Evolutionary conservation across 805 yeast genomes (phyloP), one percentile per base, ranked within the genome.

Genomic region (Wickerhamomyces sydowiorum): DNA sequence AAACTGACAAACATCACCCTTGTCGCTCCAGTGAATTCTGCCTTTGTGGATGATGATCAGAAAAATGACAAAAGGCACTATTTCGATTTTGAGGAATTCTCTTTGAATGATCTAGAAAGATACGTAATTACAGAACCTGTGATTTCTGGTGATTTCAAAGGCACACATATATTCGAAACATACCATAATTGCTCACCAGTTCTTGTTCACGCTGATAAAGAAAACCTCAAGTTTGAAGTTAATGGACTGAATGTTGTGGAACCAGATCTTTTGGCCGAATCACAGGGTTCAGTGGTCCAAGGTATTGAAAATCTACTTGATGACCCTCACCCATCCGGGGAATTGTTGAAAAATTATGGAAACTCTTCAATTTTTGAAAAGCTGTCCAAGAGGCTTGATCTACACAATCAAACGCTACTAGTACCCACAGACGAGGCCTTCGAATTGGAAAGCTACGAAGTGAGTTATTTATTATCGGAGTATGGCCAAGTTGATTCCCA

Each of bases 11-110:
- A 85, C 56, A 75, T 82, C 43, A 86, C 96, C 0, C 61, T 87
- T n/a, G 57, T 84, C 32, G 95, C 95, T 1, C 95, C 96, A 0
- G 72, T 82, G 12, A 87, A 87, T 56, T 79, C 82, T 49, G 96
- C 96, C 1, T 86, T 84, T 59, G 67, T 65, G 5, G 54, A 56
- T 17, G 32, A 41, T 13, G 44, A 10, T 19, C 5, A 13, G 4
- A 31, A 31, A 10, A n/a, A 31, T 8, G 22, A 19, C 5, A 15
- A 10, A 10, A 7, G 19, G 22, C 4, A 7, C 8, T 9, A 29
- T 17, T 12, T 20, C 10, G 13, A 29, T 4, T 8, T 29, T 15
- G 32, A 29, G 13, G 4, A 29, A 7, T 48, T 30, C 14, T 28
- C 29, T 12, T 20, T 7, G 10, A 19, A 23, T 27, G 58, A 57